Conservation (phyloP, 345 rosid genomes). For the Pugionium cornutum region DNA sequence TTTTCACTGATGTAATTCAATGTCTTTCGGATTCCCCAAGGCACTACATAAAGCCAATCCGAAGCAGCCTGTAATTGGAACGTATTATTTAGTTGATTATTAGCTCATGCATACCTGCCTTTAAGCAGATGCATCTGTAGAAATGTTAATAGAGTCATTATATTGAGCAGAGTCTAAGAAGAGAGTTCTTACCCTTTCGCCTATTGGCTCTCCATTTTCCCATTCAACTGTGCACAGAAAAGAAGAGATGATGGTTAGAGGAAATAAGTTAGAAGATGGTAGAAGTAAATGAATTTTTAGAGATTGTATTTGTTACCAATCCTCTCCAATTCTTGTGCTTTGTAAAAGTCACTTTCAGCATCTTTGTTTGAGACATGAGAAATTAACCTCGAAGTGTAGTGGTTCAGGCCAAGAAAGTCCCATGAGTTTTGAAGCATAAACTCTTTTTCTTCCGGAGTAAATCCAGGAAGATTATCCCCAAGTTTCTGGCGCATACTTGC, state of each 20-base stretch:
- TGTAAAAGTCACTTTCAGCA: conserved; percentile 54
- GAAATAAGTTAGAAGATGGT: background rate
- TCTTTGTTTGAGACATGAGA: conserved; percentile 49
- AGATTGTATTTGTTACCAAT: conserved; percentile 48
- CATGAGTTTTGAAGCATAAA: conserved; percentile 54
- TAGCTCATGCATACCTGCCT: conserved; percentile 5
- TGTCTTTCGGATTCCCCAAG: conserved; percentile 83
- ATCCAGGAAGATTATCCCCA: conserved; percentile 70
- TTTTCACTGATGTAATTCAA: conserved; percentile 60
- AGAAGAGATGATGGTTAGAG: conserved; percentile 24
- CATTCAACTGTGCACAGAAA: conserved; percentile 51
- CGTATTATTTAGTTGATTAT: conserved; percentile 27
- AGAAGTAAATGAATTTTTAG: background rate
- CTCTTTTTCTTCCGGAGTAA: conserved; percentile 65
- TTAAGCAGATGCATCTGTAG: background rate
- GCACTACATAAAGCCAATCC: conserved; percentile 85
- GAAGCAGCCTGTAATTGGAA: conserved; percentile 77
- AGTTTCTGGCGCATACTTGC: conserved; percentile 62
- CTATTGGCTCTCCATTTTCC: conserved; percentile 79
- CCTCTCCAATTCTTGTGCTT: conserved; percentile 65
- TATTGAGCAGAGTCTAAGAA: conserved; percentile 9
- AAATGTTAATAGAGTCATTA: conserved; percentile 10
- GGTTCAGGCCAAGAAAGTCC: conserved; percentile 88
- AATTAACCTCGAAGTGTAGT: conserved; percentile 80
- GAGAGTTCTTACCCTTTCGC: conserved; percentile 60